These are phyloP conservation scores for Neurospora sp. DNA, from an alignment of 495 filamentous ascomycete species.

Conservation along the genomic window DNA sequence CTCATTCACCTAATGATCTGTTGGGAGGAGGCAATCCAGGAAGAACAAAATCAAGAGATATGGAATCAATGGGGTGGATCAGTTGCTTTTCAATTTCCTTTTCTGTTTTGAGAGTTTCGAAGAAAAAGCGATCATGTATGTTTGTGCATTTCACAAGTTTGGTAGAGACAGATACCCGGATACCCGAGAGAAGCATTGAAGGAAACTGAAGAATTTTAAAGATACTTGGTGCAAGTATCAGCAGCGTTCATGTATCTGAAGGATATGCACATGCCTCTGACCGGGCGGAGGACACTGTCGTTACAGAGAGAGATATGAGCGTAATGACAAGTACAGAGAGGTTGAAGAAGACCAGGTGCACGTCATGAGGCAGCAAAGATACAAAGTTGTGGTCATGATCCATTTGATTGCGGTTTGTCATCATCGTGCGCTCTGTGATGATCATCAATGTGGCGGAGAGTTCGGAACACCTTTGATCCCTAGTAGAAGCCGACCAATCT, in stretches of 20 bases:
- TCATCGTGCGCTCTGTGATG: background rate
- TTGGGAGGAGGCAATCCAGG: background rate
- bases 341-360: background rate
- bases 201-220: background rate
- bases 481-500: background rate
- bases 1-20: background rate
- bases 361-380: background rate
- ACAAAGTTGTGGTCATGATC: background rate
- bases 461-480: background rate
- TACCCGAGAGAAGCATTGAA: background rate
- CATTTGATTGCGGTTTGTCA: background rate
- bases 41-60: background rate
- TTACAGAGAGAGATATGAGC: background rate
- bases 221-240: background rate
- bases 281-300: background rate
- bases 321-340: background rate
- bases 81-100: background rate
- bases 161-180: background rate
- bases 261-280: background rate
- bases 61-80: background rate
- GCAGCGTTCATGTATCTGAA: constrained; percentile 5
- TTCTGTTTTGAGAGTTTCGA: background rate
- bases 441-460: background rate
- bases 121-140: background rate
- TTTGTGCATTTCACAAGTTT: background rate